Conservation (phyloP, 2,329 filamentous ascomycete genomes). For the Botrytis elliptica region DNA sequence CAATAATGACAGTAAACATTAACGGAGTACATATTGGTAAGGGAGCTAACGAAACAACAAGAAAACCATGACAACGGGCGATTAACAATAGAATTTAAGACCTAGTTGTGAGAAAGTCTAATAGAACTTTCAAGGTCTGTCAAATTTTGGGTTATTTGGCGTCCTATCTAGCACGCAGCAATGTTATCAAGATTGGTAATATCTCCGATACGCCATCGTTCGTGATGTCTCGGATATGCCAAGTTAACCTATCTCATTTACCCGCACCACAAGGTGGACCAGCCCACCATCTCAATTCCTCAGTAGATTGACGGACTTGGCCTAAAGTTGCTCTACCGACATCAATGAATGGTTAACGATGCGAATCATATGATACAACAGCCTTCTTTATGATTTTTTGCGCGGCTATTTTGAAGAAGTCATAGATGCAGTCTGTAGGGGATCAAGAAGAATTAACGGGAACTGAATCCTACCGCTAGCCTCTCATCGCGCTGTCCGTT, state of each 20-base stretch:
- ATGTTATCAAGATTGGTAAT: conserved; percentile 14
- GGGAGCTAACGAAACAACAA: background rate
- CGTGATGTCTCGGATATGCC: conserved; percentile 15
- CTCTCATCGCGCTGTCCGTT: conserved; percentile 3
- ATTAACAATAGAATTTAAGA: conserved; percentile 1
- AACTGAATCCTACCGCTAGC: conserved; percentile 2
- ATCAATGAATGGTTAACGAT: background rate
- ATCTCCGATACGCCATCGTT: conserved; percentile 17
- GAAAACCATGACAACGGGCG: background rate
- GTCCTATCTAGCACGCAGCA: conserved; percentile 8
- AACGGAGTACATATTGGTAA: background rate
- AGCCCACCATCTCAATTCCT: conserved; percentile 2
- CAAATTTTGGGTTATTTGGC: background rate
- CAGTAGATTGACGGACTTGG: conserved; percentile 9
- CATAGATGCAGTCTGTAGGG: background rate
- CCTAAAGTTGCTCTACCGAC: conserved; percentile 18
- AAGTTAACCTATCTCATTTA: conserved; percentile 4
- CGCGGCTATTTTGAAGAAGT: conserved; percentile 15
- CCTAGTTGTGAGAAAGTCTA: background rate
- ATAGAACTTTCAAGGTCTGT: background rate
- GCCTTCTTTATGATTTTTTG: conserved; percentile 11
- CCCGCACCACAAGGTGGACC: background rate
- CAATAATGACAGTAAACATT: background rate
- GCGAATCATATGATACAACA: background rate
- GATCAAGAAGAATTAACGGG: background rate